Percentiles rank a stretch among this genome's conserved stretches.
Conservation (phyloP, 495 filamentous ascomycete genomes). For the Venustampulla echinocandica region DNA sequence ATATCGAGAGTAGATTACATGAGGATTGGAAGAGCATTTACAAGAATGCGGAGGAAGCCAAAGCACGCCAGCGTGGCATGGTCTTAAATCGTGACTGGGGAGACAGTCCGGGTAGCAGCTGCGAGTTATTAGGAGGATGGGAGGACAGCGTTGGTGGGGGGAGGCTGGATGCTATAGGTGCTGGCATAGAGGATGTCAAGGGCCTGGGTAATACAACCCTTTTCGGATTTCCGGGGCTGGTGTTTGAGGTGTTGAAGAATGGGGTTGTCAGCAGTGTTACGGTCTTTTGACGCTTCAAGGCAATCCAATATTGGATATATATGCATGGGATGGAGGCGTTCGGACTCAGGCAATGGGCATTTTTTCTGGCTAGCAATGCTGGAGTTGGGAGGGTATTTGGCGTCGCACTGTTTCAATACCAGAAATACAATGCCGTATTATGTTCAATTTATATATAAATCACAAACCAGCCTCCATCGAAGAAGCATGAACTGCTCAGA, state of each 20-base stretch:
- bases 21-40: slow-evolving; percentile 66
- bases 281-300: slow-evolving; percentile 50
- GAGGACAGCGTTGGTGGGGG: slow-evolving; percentile 54
- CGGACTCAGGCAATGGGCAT: background rate
- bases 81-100: slow-evolving; percentile 84
- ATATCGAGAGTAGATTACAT: slow-evolving; percentile 55
- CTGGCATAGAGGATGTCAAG: slow-evolving; percentile 39
- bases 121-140: slow-evolving; percentile 83
- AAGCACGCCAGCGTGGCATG: slow-evolving; percentile 65
- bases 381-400: background rate
- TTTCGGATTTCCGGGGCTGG: slow-evolving; percentile 85
- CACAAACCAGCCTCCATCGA: no score
- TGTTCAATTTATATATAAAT: no score
- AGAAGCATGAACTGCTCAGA: no score
- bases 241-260: slow-evolving; percentile 95
- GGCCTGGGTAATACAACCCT: slow-evolving; percentile 76
- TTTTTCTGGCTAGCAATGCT: no score
- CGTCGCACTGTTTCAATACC: background rate
- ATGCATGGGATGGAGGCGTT: background rate
- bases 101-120: slow-evolving; percentile 83
- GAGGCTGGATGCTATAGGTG: slow-evolving; percentile 24
- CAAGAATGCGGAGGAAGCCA: slow-evolving; percentile 50
- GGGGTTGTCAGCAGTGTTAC: slow-evolving; percentile 81
- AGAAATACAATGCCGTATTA: background rate
- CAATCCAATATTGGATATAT: background rate